Evolutionary conservation across 768 basidiomycete genomes (phyloP), one percentile per base, ranked within the genome.

Genomic region (Xanthoconium stramineum): DNA sequence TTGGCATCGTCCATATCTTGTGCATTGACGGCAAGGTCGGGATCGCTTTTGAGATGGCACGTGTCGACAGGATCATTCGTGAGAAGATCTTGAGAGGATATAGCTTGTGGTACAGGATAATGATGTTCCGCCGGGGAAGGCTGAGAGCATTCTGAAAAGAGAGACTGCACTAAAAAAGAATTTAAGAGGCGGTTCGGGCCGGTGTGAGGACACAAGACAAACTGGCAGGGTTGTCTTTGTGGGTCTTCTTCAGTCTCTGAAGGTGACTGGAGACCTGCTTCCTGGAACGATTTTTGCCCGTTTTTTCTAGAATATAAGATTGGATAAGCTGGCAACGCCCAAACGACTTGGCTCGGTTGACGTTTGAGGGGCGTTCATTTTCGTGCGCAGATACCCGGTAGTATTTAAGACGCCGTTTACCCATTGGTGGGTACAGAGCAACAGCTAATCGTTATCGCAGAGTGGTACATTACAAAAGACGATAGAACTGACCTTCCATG

Each of bases 261-360:
- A 74, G 65, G 38, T 76, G 75, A 56, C 74, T 74, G 28, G 74
- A 75, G 33, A 74, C 74, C 54, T 74, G 74, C 59, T 74, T 74
- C 53, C 74, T 63, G 37, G 74, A 73, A 15, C 74, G 71, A 55
- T 64, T 72, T 57, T 68, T 74, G 14, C 74, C 73, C 14, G 73
- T 74, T 56, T 72, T 74, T 46, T 75, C 69, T 24, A 72, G 53
- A 33, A 74, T 65, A 44, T 76, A 74, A 1, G 72, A 71, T 32
- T 76, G 74, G 35, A 74, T 76, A 20, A 74, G 66, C 57, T 74
- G 74, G 58, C 75, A 74, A 19, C 74, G 73, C 49, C 74, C 74
- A 53, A 76, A 73, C 20, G 70, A 70, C 55, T 59, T 73, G 49
- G 58, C 28, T 2, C 54, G 60, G 40, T 59, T 59, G 29, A 55